Conservation (phyloP, 2,329 filamentous ascomycete genomes). For the Colletotrichum sp. region DNA sequence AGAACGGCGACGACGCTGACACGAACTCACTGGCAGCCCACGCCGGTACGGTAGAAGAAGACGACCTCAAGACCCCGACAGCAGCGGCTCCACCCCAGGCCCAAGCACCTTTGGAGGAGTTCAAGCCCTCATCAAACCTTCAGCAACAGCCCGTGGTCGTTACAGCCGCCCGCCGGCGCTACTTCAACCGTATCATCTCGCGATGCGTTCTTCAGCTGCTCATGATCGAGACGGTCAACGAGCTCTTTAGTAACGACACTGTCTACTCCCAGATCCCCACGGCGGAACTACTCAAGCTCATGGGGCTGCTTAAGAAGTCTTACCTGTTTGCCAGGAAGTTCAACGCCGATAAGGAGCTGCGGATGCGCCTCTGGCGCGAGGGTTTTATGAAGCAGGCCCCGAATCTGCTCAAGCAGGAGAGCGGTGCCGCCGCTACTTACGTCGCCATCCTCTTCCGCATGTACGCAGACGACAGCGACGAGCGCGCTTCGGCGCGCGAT, state of each 20-base stretch:
- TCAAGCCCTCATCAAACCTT: slow-evolving; percentile 75
- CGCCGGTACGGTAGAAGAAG: slow-evolving; percentile 35
- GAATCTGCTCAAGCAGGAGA: slow-evolving; percentile 97
- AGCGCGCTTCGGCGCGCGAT: slow-evolving; percentile 77
- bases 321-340: slow-evolving; percentile 97
- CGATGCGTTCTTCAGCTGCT: slow-evolving; percentile 96
- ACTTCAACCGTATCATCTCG: slow-evolving; percentile 99
- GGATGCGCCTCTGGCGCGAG: slow-evolving; percentile 93
- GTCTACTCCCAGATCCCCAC: slow-evolving; percentile 96
- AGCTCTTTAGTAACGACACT: slow-evolving; percentile 95
- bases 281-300: slow-evolving; percentile 84
- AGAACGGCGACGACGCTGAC: slow-evolving; percentile 37
- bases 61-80: slow-evolving; percentile 37
- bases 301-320: slow-evolving; percentile 92
- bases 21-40: slow-evolving; percentile 34
- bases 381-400: slow-evolving; percentile 99
- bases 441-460: slow-evolving; percentile 95
- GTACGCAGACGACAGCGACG: slow-evolving; percentile 89
- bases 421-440: slow-evolving; percentile 90
- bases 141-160: slow-evolving; percentile 92
- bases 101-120: slow-evolving; percentile 76
- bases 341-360: slow-evolving; percentile 95
- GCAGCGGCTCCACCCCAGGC: slow-evolving; percentile 29
- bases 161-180: slow-evolving; percentile 87
- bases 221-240: slow-evolving; percentile 99